A percentile compares a stretch with the other conserved stretches of the same genome.
Evolutionary conservation across 148 eudicot genomes (phyloP).

Genomic region (Pouteria glomerata): DNA sequence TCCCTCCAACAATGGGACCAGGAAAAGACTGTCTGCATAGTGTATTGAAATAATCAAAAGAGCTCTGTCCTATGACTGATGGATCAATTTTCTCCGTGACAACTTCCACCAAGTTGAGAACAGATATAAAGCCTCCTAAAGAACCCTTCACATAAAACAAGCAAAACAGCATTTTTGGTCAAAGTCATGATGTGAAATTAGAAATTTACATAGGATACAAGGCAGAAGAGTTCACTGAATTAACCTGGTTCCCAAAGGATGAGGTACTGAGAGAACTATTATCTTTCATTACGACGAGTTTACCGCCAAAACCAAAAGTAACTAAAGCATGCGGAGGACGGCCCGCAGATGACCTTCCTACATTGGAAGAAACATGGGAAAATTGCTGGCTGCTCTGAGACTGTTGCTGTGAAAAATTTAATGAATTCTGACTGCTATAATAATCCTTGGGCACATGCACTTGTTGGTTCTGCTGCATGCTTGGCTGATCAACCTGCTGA

Average conservation of each 20-base stretch:
- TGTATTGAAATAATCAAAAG: constrained; percentile 34
- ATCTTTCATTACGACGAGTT: constrained; percentile 64
- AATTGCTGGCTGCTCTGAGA: constrained; percentile 25
- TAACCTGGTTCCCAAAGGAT: constrained; percentile 56
- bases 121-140: constrained; percentile 42
- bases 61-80: constrained; percentile 24
- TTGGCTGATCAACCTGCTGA: constrained; percentile 31
- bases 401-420: constrained; percentile 35
- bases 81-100: constrained; percentile 26
- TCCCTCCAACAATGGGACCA: constrained; percentile 63
- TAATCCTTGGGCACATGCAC: constrained; percentile 24
- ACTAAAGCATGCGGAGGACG: constrained; percentile 73
- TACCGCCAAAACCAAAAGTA: constrained; percentile 83
- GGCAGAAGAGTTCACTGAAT: constrained; percentile 1
- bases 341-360: constrained; percentile 56
- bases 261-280: constrained; percentile 23
- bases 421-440: constrained; percentile 30
- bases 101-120: constrained; percentile 53
- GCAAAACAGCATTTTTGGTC: constrained; percentile 9
- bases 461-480: constrained; percentile 26
- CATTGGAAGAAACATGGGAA: constrained; percentile 25
- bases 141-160: constrained; percentile 45
- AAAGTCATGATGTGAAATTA: neutral
- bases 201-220: neutral
- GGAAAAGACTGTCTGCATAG: constrained; percentile 49